Base-by-base conservation (phyloP, 768 basidiomycete genomes). In the Mycena pura region DNA sequence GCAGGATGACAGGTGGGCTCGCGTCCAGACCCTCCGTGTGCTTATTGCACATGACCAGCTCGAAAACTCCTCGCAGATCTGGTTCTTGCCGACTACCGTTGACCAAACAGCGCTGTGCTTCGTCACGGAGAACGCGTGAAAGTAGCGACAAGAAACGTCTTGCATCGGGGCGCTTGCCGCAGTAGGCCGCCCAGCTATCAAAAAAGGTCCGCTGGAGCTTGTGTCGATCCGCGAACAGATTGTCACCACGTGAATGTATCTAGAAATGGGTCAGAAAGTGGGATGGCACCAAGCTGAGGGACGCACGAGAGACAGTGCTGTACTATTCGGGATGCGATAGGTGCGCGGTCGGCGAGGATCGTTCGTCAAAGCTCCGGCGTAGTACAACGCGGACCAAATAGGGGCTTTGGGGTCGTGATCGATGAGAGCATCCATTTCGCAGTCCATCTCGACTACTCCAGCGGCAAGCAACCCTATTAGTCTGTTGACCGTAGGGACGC, bases 41-140 rank as follows among this genome's bases (percentile, higher is more conserved):
- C 14, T 21, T 5, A 34, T 61, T 55, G 38, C 31, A 39, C 47
- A 61, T 61, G 38, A 49, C 38, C 14, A 61, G 52, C 46, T 61
- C 60, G 24, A 61, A 29, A 47, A 61, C 29, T 2, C 60, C 60
- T 7, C 22, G 60, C n/a, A 61, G 27, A 22, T 25, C 31, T 21
- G 52, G 39, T 24, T 61, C 60, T 13, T n/a, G 53, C 17, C 44
- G 32, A 10, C 24, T 28, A n/a, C n/a, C n/a, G n/a, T n/a, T n/a
- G 46, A 29, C 45, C 9, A 48, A 43, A 2, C 31, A 49, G 10
- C 41, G 25, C 24, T 17, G 38, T 0, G 43, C 21, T 6, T 17
- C 48, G 25, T 59, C 57, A 28, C 49, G 24, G 31, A 59, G 43
- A n/a, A 51, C 57, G 22, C 38, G 13, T 3, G 41, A 34, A 28